Conservation (phyloP, 176 grass and related monocot genomes). For the Avena atlantica region DNA sequence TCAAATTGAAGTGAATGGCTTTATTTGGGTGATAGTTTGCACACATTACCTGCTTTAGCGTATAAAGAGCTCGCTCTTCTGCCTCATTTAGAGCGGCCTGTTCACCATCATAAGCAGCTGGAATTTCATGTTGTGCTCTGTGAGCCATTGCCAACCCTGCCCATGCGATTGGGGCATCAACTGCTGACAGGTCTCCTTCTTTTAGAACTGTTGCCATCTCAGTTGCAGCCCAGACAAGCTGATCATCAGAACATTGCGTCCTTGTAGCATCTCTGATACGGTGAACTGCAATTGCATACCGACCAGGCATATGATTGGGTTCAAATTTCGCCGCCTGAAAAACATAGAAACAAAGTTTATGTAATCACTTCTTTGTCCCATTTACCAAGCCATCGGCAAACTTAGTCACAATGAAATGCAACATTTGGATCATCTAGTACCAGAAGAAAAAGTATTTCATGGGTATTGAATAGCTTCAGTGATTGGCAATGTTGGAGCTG, state of each 20-base stretch:
- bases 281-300: slow-evolving; percentile 93
- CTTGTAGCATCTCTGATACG: slow-evolving; percentile 92
- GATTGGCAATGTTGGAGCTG: neutral
- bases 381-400: slow-evolving; percentile 16
- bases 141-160: slow-evolving; percentile 92
- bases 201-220: slow-evolving; percentile 93
- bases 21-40: slow-evolving; percentile 6
- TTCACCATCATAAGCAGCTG: slow-evolving; percentile 59
- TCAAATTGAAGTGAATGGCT: slow-evolving; percentile 30
- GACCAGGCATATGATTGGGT: slow-evolving; percentile 91
- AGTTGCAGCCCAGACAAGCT: slow-evolving; percentile 89
- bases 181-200: slow-evolving; percentile 84
- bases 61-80: slow-evolving; percentile 80
- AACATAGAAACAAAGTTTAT: slow-evolving; percentile 19
- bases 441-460: slow-evolving; percentile 3
- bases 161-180: slow-evolving; percentile 94
- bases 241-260: slow-evolving; percentile 76
- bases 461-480: neutral
- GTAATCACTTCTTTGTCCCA: neutral
- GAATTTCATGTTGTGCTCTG: slow-evolving; percentile 91
- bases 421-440: neutral
- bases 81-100: slow-evolving; percentile 66
- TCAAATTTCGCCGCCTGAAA: slow-evolving; percentile 88
- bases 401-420: neutral
- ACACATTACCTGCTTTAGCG: slow-evolving; percentile 82